These are phyloP conservation scores for Leucogyrophana mollusca DNA, from an alignment of 768 basidiomycete genomes.

Conservation along the genomic window DNA sequence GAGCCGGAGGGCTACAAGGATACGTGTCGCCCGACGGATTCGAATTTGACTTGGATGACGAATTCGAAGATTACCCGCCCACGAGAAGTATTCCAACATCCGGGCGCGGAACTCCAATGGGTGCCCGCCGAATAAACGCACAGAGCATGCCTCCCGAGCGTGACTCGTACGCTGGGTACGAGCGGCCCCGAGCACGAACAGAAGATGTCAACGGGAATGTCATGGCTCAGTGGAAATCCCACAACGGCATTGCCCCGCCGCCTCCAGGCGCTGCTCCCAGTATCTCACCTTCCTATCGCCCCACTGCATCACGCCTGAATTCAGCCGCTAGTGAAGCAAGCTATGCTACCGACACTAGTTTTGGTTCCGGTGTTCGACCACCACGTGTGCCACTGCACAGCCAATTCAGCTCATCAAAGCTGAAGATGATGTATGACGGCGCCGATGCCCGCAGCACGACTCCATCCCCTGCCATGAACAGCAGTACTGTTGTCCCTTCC, in stretches of 20 bases:
- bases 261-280: constrained; percentile 20
- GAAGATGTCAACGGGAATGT: constrained; percentile 65
- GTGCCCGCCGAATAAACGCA: constrained; percentile 55
- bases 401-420: constrained; percentile 68
- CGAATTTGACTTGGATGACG: constrained; percentile 71
- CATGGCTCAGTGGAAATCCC: constrained; percentile 62
- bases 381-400: constrained; percentile 49
- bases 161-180: constrained; percentile 44
- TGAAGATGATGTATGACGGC: constrained; percentile 53
- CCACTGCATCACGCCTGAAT: constrained; percentile 46
- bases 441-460: constrained; percentile 33
- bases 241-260: constrained; percentile 43
- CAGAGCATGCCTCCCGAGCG: constrained; percentile 60
- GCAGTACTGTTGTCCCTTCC: constrained; percentile 27
- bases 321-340: constrained; percentile 42
- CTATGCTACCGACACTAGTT: constrained; percentile 39
- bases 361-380: constrained; percentile 39
- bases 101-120: constrained; percentile 75
- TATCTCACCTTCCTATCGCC: constrained; percentile 32
- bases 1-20: constrained; percentile 15
- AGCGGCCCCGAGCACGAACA: constrained; percentile 64
- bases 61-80: constrained; percentile 73
- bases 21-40: constrained; percentile 69
- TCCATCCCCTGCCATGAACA: constrained; percentile 28
- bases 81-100: constrained; percentile 43